These are phyloP conservation scores for Neonectria ditissima DNA, from an alignment of 2,329 filamentous ascomycete genomes.

Conservation along the genomic window DNA sequence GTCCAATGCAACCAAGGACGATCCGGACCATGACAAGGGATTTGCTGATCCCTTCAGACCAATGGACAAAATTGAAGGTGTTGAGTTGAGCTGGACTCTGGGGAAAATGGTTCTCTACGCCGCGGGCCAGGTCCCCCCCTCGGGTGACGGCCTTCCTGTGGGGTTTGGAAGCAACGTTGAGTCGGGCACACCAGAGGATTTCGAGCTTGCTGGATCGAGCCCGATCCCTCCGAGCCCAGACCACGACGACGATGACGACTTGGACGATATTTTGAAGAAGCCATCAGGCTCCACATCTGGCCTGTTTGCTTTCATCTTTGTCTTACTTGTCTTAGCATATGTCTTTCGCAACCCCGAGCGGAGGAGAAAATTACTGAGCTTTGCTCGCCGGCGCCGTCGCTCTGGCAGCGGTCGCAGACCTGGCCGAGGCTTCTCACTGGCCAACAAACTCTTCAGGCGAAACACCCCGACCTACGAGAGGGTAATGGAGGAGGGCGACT, in stretches of 20 bases:
- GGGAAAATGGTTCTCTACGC: slow-evolving; percentile 98
- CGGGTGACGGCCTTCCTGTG: slow-evolving; percentile 73
- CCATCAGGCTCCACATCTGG: slow-evolving; percentile 78
- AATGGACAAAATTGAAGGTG: slow-evolving; percentile 89
- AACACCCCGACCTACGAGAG: slow-evolving; percentile 77
- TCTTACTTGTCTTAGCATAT: slow-evolving; percentile 76
- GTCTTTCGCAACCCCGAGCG: slow-evolving; percentile 85
- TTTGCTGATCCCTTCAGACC: slow-evolving; percentile 90
- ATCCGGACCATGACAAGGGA: slow-evolving; percentile 73
- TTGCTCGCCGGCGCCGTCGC: slow-evolving; percentile 46
- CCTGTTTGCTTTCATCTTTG: slow-evolving; percentile 80
- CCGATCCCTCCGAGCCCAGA: slow-evolving; percentile 44
- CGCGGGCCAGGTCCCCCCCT: slow-evolving; percentile 83
- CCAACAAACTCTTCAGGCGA: slow-evolving; percentile 75
- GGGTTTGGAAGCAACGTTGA: slow-evolving; percentile 91
- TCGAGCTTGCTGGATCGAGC: slow-evolving; percentile 81
- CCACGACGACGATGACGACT: slow-evolving; percentile 66
- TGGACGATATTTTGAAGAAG: slow-evolving; percentile 74
- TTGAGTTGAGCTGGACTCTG: slow-evolving; percentile 96
- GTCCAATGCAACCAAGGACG: slow-evolving; percentile 79
- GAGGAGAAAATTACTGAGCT: slow-evolving; percentile 55
- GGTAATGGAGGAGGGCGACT: slow-evolving; percentile 84
- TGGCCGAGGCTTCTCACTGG: slow-evolving; percentile 64
- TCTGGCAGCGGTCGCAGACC: slow-evolving; percentile 50
- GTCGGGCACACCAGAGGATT: slow-evolving; percentile 76